phyloP scores from a whole-genome alignment of 148 eudicot genomes.

The Persicaria maculosa region DNA sequence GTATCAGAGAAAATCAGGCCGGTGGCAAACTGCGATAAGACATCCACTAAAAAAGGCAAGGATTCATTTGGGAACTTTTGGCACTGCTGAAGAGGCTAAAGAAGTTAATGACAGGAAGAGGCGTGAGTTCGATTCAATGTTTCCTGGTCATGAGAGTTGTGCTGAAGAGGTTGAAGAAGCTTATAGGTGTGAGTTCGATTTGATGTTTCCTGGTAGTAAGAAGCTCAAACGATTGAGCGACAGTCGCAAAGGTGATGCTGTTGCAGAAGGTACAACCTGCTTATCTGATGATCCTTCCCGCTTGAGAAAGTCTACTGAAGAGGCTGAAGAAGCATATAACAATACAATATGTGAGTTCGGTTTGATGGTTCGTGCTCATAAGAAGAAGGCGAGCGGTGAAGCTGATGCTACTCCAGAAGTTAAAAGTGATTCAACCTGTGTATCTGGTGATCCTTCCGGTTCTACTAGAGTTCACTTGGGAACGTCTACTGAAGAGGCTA shows the following conservation, averaged over 20 bases:
- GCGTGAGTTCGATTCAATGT: no score
- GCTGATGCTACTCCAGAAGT: not conserved
- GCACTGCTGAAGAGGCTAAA: not conserved
- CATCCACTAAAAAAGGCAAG: no score
- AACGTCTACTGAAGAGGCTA: no score
- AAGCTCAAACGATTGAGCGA: not conserved
- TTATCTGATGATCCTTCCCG: no score
- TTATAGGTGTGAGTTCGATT: no score
- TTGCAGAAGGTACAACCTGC: not conserved
- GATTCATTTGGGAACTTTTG: no score
- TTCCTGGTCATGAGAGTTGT: no score
- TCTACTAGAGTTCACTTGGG: not conserved
- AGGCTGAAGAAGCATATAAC: slow-evolving; percentile 1
- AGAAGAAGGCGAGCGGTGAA: not conserved
- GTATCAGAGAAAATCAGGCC: no score
- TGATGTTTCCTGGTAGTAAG: not conserved
- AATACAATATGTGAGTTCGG: not conserved
- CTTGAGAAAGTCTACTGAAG: not conserved
- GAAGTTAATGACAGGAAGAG: not conserved
- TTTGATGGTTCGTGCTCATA: not conserved
- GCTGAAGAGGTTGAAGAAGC: not conserved
- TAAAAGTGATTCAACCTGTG: not conserved
- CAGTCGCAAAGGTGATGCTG: not conserved
- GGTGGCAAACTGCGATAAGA: no score
- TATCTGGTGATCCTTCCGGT: not conserved